Conservation (phyloP, 169 alveolate species). For the Condylostoma magnum region DNA sequence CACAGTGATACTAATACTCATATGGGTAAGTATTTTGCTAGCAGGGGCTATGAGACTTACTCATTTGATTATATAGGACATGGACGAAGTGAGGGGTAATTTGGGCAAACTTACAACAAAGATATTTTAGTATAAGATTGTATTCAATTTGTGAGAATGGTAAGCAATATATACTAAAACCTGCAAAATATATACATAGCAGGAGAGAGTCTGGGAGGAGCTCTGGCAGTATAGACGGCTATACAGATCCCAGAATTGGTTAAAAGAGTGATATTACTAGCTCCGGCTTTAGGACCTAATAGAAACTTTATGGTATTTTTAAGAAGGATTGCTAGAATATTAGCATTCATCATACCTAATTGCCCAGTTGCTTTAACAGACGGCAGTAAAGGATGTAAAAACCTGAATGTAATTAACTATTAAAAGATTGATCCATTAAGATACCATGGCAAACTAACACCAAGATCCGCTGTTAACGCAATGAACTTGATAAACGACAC, state of each 20-base stretch:
- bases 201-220: conserved; percentile 30
- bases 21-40: conserved; percentile 42
- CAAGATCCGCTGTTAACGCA: too few relatives aligned
- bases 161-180: conserved; percentile 7
- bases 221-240: not conserved
- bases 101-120: conserved; percentile 23
- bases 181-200: not conserved
- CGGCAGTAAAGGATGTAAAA: too few relatives aligned
- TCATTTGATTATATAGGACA: conserved; percentile 49
- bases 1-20: conserved; percentile 31
- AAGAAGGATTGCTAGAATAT: not conserved
- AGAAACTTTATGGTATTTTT: not conserved
- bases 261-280: conserved; percentile 7
- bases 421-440: too few relatives aligned
- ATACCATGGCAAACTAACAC: too few relatives aligned
- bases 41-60: conserved; percentile 41
- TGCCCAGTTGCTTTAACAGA: too few relatives aligned
- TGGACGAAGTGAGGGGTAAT: conserved; percentile 42
- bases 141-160: conserved; percentile 8
- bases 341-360: too few relatives aligned
- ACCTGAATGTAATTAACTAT: too few relatives aligned
- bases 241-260: conserved; percentile 1
- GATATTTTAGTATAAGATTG: conserved; percentile 32
- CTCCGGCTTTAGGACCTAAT: conserved; percentile 20
- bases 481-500: too few relatives aligned